These are phyloP conservation scores for Niebla homalea DNA, from an alignment of 495 filamentous ascomycete species.

Conservation along the genomic window DNA sequence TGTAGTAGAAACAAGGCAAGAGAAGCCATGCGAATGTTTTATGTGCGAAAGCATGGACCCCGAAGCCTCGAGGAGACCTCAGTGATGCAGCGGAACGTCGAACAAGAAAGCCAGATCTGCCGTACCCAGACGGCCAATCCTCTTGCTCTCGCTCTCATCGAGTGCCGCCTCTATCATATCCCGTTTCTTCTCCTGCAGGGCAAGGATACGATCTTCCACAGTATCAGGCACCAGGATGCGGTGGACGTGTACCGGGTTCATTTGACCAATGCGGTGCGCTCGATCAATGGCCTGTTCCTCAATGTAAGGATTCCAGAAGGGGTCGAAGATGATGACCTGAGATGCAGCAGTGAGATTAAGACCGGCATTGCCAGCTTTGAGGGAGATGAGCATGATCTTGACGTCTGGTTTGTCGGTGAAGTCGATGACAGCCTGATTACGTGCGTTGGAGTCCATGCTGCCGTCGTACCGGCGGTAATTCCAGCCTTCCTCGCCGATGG, in stretches of 20 bases:
- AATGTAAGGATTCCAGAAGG: conserved; percentile 94
- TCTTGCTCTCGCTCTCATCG: conserved; percentile 60
- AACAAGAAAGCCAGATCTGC: conserved; percentile 62
- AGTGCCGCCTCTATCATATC: conserved; percentile 67
- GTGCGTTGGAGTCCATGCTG: conserved; percentile 54
- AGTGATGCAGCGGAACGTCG: conserved; percentile 13
- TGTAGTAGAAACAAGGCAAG: too few relatives aligned
- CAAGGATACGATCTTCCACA: conserved; percentile 81
- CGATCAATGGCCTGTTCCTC: conserved; percentile 93
- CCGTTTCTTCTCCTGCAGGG: conserved; percentile 74
- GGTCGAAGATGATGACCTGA: conserved; percentile 83
- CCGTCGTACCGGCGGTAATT: conserved; percentile 75
- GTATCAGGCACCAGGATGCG: conserved; percentile 64
- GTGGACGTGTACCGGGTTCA: conserved; percentile 60
- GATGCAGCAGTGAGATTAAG: conserved; percentile 80
- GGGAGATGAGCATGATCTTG: conserved; percentile 73
- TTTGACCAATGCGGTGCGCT: conserved; percentile 82
- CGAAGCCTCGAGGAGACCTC: too few relatives aligned
- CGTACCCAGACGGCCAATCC: conserved; percentile 45
- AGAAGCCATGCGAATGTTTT: too few relatives aligned
- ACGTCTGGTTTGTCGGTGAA: conserved; percentile 55
- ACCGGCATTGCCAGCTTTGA: conserved; percentile 85
- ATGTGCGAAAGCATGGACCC: too few relatives aligned
- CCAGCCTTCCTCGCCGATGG: conserved; percentile 50
- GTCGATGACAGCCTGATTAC: conserved; percentile 56